Conservation (phyloP, 805 yeast species). For the Tanozyma kutaoensis region DNA sequence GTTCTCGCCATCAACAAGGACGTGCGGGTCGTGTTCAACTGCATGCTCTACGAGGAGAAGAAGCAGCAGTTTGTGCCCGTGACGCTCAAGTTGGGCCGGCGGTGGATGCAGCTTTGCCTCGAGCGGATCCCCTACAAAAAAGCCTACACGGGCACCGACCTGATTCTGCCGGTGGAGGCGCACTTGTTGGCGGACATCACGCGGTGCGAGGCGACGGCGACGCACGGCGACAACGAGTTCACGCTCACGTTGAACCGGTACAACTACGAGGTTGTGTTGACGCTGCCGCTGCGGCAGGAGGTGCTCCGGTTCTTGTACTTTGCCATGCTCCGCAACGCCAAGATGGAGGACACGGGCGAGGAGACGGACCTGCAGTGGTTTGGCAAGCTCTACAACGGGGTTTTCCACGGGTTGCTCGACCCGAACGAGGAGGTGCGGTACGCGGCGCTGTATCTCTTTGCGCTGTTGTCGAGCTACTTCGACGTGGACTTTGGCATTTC, state of each 20-base stretch:
- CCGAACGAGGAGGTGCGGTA: slow-evolving; percentile 44
- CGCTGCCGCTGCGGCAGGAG: slow-evolving; percentile 31
- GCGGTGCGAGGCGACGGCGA: slow-evolving; percentile 19
- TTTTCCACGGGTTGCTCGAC: slow-evolving; percentile 56
- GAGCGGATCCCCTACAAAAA: neutral
- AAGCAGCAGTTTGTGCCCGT: slow-evolving; percentile 5
- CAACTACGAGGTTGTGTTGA: slow-evolving; percentile 14
- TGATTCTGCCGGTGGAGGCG: slow-evolving; percentile 22
- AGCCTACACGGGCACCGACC: slow-evolving; percentile 9
- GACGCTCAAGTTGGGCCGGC: slow-evolving; percentile 55
- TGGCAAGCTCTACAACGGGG: slow-evolving; percentile 50
- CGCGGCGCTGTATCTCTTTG: slow-evolving; percentile 49
- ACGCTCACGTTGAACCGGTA: slow-evolving; percentile 15
- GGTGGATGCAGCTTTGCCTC: slow-evolving; percentile 40
- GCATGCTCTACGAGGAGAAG: slow-evolving; percentile 6
- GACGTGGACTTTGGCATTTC: slow-evolving; percentile 38
- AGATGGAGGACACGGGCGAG: slow-evolving; percentile 11
- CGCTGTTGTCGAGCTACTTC: slow-evolving; percentile 48
- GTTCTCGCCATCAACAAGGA: slow-evolving; percentile 22
- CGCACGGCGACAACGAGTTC: slow-evolving; percentile 15
- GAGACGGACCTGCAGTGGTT: slow-evolving; percentile 24
- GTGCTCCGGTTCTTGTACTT: slow-evolving; percentile 61
- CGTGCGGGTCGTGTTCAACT: slow-evolving; percentile 21
- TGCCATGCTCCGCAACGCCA: slow-evolving; percentile 40
- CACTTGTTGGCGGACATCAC: slow-evolving; percentile 18